phyloP scores from a whole-genome alignment of 1,284 basidiomycete genomes.

The Stereum hirsutum region DNA sequence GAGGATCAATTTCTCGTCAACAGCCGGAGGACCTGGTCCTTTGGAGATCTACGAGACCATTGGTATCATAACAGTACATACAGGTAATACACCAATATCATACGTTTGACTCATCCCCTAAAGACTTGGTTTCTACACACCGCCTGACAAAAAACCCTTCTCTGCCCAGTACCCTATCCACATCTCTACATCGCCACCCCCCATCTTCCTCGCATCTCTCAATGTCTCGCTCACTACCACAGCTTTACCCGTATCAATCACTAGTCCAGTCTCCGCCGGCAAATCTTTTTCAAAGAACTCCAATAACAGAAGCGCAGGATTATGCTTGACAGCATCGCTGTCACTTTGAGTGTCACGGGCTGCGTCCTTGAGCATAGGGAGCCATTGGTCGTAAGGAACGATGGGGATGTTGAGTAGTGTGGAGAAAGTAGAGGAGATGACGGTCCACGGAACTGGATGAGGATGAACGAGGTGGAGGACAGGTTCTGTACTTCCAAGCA shows the following conservation, averaged over 20 bases:
- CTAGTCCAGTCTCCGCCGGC: background rate
- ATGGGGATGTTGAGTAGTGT: background rate
- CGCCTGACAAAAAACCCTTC: background rate
- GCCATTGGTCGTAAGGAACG: background rate
- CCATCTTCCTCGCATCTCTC: background rate
- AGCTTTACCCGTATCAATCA: background rate
- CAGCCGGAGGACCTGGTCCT: too few species aligned
- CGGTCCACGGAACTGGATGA: constrained; percentile 8
- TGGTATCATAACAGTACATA: too few species aligned
- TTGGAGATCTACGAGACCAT: too few species aligned
- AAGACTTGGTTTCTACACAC: too few species aligned
- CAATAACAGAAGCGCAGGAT: background rate
- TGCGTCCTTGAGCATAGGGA: too few species aligned
- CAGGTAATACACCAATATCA: too few species aligned
- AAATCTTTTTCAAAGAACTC: background rate
- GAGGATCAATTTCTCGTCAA: too few species aligned
- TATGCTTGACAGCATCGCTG: too few species aligned
- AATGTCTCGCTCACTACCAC: constrained; percentile 6
- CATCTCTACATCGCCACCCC: background rate
- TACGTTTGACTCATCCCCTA: too few species aligned
- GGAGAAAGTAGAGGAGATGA: background rate
- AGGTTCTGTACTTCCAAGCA: constrained; percentile 11
- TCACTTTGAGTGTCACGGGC: too few species aligned
- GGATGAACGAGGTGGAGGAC: constrained; percentile 22
- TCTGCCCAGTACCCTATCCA: background rate